Percentiles rank a stretch among this genome's conserved stretches.
Evolutionary conservation across 345 rosid species (phyloP).

Genomic region (Schrenkiella parvula): DNA sequence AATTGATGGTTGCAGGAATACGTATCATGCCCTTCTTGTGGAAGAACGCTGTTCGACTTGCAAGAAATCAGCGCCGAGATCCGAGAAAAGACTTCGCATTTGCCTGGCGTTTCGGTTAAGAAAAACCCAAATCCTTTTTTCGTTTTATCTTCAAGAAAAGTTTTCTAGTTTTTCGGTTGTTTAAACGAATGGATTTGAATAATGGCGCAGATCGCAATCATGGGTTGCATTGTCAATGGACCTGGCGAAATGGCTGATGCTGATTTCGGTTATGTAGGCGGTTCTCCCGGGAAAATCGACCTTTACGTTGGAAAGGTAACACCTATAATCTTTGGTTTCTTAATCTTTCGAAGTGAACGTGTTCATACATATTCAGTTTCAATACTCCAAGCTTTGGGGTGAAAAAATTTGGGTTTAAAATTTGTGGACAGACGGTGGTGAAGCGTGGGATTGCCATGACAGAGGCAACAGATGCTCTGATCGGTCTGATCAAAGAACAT

Average conservation of each 20-base stretch:
- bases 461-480: constrained; percentile 77
- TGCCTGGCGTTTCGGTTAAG: constrained; percentile 94
- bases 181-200: background rate
- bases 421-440: constrained; percentile 74
- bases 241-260: constrained; percentile 99
- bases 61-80: constrained; percentile 96
- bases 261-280: constrained; percentile 96
- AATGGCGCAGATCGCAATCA: constrained; percentile 70
- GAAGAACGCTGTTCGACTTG: constrained; percentile 94
- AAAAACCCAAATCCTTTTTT: background rate
- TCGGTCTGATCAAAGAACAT: constrained; percentile 85
- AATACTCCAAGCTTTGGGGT: background rate
- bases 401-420: background rate
- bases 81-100: constrained; percentile 83
- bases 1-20: constrained; percentile 56
- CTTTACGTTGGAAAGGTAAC: constrained; percentile 93
- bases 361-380: background rate
- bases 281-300: constrained; percentile 96
- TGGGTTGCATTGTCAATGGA: constrained; percentile 99
- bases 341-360: background rate
- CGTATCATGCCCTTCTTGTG: constrained; percentile 96
- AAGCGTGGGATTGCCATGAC: constrained; percentile 92
- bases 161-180: background rate
- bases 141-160: background rate
- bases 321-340: background rate